A percentile compares a stretch with the other conserved stretches of the same genome.
phyloP scores from a whole-genome alignment of 2,329 filamentous ascomycete genomes.

The Lecanosticta acicola region DNA sequence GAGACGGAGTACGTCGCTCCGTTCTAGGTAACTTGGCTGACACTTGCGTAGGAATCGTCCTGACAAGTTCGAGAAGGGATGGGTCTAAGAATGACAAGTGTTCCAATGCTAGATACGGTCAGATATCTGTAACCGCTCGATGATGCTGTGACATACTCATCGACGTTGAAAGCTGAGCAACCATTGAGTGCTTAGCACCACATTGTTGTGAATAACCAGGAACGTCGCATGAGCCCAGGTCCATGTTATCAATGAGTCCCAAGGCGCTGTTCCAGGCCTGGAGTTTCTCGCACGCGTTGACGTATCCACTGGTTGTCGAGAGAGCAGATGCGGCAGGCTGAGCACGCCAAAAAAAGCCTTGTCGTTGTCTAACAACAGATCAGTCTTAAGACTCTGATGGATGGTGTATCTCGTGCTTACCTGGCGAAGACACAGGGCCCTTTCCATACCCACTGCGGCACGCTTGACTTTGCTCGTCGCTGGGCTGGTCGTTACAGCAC shows the following conservation, averaged over 20 bases:
- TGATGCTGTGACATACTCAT: background rate
- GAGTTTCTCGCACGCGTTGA: slow-evolving; percentile 8
- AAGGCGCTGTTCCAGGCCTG: slow-evolving; percentile 10
- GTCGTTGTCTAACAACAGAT: slow-evolving; percentile 5
- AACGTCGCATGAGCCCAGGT: slow-evolving; percentile 25
- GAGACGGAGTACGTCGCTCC: slow-evolving; percentile 5
- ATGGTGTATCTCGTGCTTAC: background rate
- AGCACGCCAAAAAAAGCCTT: slow-evolving; percentile 10
- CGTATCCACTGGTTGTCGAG: slow-evolving; percentile 9
- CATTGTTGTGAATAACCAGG: slow-evolving; percentile 24
- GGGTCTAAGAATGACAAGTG: slow-evolving; percentile 26
- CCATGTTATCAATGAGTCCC: slow-evolving; percentile 14
- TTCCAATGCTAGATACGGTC: slow-evolving; percentile 3
- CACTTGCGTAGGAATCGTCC: slow-evolving; percentile 6
- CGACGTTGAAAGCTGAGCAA: slow-evolving; percentile 13
- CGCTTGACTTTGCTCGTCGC: slow-evolving; percentile 7
- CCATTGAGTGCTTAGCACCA: slow-evolving; percentile 10
- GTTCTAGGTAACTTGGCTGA: slow-evolving; percentile 1
- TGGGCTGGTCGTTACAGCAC: background rate
- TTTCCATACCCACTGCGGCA: slow-evolving; percentile 3
- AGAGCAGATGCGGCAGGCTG: slow-evolving; percentile 12
- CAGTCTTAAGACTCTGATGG: background rate
- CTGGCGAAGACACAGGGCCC: slow-evolving; percentile 5
- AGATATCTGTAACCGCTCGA: background rate
- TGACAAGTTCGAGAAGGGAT: slow-evolving; percentile 22